Conservation (phyloP, 768 basidiomycete genomes). For the Gymnopilus dilepis region DNA sequence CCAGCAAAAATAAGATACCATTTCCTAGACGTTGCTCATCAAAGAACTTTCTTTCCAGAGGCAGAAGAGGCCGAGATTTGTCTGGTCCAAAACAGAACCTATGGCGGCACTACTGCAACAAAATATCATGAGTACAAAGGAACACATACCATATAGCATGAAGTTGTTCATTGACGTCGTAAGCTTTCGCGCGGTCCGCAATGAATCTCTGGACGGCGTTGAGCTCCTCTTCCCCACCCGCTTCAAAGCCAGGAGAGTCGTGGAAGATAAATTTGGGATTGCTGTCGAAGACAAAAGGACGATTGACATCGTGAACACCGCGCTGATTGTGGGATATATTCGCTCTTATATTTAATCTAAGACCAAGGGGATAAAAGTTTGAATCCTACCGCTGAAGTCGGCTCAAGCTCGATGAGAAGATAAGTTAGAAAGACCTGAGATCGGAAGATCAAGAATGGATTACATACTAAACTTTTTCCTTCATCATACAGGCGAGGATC, state of each 20-base stretch:
- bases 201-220: conserved; percentile 38
- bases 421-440: not conserved
- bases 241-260: conserved; percentile 46
- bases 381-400: conserved; percentile 15
- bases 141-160: conserved; percentile 44
- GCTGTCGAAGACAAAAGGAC: conserved; percentile 34
- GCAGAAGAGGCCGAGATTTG: conserved; percentile 30
- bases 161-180: conserved; percentile 29
- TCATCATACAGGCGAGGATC: conserved; percentile 34
- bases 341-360: too few species aligned
- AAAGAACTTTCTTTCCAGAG: conserved; percentile 37
- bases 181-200: conserved; percentile 20
- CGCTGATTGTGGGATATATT: conserved; percentile 1
- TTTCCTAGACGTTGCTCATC: conserved; percentile 26
- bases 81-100: conserved; percentile 46
- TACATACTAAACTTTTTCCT: not conserved
- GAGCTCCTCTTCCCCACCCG: conserved; percentile 36
- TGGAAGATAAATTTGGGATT: conserved; percentile 44
- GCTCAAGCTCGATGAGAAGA: conserved; percentile 15
- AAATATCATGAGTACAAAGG: not conserved
- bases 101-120: not conserved
- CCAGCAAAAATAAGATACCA: conserved; percentile 21
- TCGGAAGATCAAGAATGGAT: not conserved
- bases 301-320: conserved; percentile 35
- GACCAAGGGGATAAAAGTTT: too few species aligned